Percentiles rank a stretch among this genome's conserved stretches.
Conservation (phyloP, 2,329 filamentous ascomycete genomes). For the Scopulariopsis brevicaulis region DNA sequence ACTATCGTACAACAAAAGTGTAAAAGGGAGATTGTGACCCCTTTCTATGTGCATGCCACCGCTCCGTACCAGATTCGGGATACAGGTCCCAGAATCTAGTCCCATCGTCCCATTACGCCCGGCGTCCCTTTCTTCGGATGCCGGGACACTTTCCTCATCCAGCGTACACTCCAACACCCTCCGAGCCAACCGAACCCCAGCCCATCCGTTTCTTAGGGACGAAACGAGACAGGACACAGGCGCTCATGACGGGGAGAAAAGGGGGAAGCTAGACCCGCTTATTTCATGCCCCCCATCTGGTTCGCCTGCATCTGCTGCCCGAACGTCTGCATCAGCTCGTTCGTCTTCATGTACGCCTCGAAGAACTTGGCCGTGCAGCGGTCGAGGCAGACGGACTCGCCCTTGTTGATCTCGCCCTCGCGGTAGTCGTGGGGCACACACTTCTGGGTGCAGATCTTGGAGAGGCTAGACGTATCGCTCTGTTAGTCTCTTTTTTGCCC, state of each 20-base stretch:
- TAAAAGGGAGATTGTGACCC: neutral
- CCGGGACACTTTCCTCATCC: neutral
- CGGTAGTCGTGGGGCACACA: slow-evolving; percentile 89
- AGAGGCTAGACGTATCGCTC: slow-evolving; percentile 51
- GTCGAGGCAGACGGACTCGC: slow-evolving; percentile 95
- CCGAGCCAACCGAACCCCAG: neutral
- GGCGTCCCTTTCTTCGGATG: neutral
- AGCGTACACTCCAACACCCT: neutral
- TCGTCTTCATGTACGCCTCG: slow-evolving; percentile 95
- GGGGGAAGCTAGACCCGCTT: neutral
- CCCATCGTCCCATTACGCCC: neutral
- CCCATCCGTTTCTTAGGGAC: no score
- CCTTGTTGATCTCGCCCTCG: slow-evolving; percentile 95
- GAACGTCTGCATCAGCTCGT: slow-evolving; percentile 89
- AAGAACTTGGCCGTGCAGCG: slow-evolving; percentile 98
- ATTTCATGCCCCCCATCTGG: neutral
- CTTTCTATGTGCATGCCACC: neutral
- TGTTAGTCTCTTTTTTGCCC: neutral
- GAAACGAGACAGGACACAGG: neutral
- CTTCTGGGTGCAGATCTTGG: slow-evolving; percentile 84
- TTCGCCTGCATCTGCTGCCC: slow-evolving; percentile 43
- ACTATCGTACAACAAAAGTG: neutral
- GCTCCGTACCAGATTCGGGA: neutral
- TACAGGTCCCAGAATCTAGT: neutral
- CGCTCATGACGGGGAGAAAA: neutral